Base-by-base conservation (phyloP, 495 filamentous ascomycete species). In the Chaetomidium leptoderma region DNA sequence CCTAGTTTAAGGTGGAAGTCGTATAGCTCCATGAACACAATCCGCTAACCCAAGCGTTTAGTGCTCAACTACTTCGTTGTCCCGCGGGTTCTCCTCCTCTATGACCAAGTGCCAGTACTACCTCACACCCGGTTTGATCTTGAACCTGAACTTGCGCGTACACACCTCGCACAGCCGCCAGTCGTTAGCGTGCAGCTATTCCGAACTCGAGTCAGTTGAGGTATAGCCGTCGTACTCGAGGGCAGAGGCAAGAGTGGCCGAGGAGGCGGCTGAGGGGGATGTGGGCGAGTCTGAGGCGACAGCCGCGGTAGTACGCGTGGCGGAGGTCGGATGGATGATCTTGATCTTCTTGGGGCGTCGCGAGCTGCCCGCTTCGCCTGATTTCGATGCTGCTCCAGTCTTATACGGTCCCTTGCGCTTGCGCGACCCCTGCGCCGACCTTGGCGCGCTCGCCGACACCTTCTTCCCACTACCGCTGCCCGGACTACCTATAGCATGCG, bases 71-170 rank as follows among this genome's bases (percentile, higher is more conserved):
- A n/a, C n/a, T n/a, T n/a, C n/a, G n/a, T n/a, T 72, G 37, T 66
- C 48, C 16, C 47, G 37, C 21, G 17, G 14, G 2, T 26, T 19
- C 40, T 39, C 6, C 32, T 24, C 9, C 47, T 50, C 47, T 11
- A 30, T 50, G n/a, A 73, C 30, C 69, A 68, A 79, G 53, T 76
- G 76, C 76, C 76, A 78, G 67, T 79, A 79, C 60, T 79, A 76
- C n/a, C 74, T 78, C 14, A 77, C 69, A 3, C 67, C 29, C 3
- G 64, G 49, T 56, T 71, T 73, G 27, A 67, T 78, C 6, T 74
- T 69, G 24, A 73, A n/a, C 6, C 74, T 69, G 24, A 73, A 56
- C 11, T 49, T 52, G 32, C 56, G 59, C 30, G 71, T 72, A 67
- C 75, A 75, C 59, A 79, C 72, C 56, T 78, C 75, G n/a, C 72